These are phyloP conservation scores for Ophiobolus disseminans DNA, from an alignment of 2,329 filamentous ascomycete genomes.

Conservation along the genomic window DNA sequence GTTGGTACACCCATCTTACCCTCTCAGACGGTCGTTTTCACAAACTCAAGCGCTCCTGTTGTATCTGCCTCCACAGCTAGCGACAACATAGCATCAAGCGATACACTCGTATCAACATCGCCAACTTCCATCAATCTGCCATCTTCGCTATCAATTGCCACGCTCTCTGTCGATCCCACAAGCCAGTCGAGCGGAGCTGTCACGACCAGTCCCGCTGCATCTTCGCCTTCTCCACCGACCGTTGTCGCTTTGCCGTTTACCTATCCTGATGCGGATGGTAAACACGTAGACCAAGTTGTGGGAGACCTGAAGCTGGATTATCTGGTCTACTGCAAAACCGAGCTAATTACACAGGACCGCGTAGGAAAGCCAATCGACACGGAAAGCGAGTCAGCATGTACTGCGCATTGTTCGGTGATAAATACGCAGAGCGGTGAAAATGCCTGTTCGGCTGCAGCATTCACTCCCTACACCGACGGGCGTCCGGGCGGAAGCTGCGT, in stretches of 20 bases:
- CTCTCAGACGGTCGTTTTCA: not conserved
- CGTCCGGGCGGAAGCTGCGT: slow-evolving; percentile 29
- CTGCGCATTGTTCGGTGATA: slow-evolving; percentile 37
- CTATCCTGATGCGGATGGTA: slow-evolving; percentile 27
- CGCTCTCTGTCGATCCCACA: no score
- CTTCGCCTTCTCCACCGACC: slow-evolving; percentile 8
- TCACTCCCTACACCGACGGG: slow-evolving; percentile 25
- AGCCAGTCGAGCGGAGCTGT: not conserved
- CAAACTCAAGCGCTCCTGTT: not conserved
- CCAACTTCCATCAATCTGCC: no score
- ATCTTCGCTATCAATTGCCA: no score
- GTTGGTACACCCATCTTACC: no score
- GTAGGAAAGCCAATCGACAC: slow-evolving; percentile 22
- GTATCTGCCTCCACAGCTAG: not conserved
- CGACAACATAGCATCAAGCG: not conserved
- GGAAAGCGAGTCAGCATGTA: slow-evolving; percentile 31
- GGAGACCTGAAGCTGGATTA: slow-evolving; percentile 35
- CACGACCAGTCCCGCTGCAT: not conserved
- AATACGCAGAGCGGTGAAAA: slow-evolving; percentile 30
- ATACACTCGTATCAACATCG: not conserved
- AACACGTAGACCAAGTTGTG: slow-evolving; percentile 32
- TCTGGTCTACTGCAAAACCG: slow-evolving; percentile 36
- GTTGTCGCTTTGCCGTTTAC: slow-evolving; percentile 36
- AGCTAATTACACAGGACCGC: slow-evolving; percentile 25
- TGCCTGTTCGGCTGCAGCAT: slow-evolving; percentile 32